Evolutionary conservation across 192 early-diverging fungal genomes (phyloP), one percentile per base, ranked within the genome.

Genomic region (Coemansia nantahalensis): DNA sequence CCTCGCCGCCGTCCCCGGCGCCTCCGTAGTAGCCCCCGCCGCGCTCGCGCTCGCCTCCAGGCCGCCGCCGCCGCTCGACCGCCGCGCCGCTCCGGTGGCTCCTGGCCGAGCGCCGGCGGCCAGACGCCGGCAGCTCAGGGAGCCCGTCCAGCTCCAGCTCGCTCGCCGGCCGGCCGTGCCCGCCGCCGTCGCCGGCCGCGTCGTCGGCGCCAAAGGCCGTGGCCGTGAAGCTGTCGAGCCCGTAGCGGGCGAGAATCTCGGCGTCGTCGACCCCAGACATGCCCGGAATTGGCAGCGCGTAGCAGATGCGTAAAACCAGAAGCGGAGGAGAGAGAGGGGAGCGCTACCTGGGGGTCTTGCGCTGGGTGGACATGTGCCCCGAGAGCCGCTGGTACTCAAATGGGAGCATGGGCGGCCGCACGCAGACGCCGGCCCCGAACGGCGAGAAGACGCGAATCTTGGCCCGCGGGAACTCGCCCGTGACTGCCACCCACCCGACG

Each of bases 401-500:
- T 7, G 85, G 85, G 56, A 87, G 59, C 31, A 87, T 65, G n/a
- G 85, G 70, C 17, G 81, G 69, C 18, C 85, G 64, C 13, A 79
- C 34, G 32, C 48, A 63, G 18, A 75, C 79, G 6, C 79, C 78
- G 23, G 56, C 50, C 10, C 77, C 82, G 42, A 62, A 65, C 8
- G 84, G 80, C 26, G 80, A 65, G 56, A 66, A 73, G 4, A 80
- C 71, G n/a, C 60, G 60, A 28, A 85, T 61, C 24, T 54, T 68
- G 14, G 83, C 84, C 13, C 44, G 23, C 9, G 60, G 57, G 49
- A 82, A 83, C 35, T 43, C 39, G 17, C 84, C 86, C 2, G 79
- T 59, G 21, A 87, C 46, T 34, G 81, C 69, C 11, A 83, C 48
- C 86, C 86, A 87, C 15, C 86, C 86, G 33, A 83, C 55, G 18